Evolutionary conservation across 805 yeast genomes (phyloP).

Genomic region (Wickerhamomyces rabaulensis): DNA sequence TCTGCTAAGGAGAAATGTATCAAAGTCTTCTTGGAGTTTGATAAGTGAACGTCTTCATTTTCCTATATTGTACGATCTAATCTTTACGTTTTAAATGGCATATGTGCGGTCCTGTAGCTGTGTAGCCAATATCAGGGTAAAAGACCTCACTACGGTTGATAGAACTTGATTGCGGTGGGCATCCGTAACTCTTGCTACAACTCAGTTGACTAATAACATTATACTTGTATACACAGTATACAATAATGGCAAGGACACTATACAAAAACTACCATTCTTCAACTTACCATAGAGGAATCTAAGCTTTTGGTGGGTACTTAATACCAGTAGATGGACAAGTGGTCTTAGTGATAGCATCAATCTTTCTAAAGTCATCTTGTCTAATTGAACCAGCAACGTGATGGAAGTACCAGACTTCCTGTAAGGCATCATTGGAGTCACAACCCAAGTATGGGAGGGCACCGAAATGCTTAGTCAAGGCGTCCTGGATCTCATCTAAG

Average conservation of each 20-base stretch:
- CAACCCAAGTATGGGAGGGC: conserved; percentile 13
- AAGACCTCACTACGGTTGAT: no score
- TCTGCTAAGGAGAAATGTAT: conserved; percentile 54
- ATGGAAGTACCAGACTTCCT: conserved; percentile 17
- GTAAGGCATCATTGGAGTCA: conserved; percentile 9
- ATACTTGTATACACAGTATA: no score
- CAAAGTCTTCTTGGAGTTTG: conserved; percentile 31
- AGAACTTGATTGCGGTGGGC: no score
- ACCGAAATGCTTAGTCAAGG: conserved; percentile 8
- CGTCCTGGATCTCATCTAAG: conserved; percentile 6
- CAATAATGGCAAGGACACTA: no score
- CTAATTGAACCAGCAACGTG: conserved; percentile 1
- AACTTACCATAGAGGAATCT: no score
- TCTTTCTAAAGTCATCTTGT: background rate
- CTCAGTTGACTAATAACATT: no score
- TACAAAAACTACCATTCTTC: no score
- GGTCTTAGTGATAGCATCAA: background rate
- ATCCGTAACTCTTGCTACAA: no score
- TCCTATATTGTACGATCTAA: no score
- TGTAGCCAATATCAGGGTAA: no score
- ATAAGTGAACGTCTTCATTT: background rate
- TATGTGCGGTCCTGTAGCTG: no score
- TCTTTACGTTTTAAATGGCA: no score
- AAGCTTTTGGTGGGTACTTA: conserved; percentile 3
- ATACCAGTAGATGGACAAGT: conserved; percentile 4